Percentiles rank a stretch among this genome's conserved stretches.
Evolutionary conservation across 2,329 filamentous ascomycete genomes (phyloP).

Genomic region (Lachnellula suecica): DNA sequence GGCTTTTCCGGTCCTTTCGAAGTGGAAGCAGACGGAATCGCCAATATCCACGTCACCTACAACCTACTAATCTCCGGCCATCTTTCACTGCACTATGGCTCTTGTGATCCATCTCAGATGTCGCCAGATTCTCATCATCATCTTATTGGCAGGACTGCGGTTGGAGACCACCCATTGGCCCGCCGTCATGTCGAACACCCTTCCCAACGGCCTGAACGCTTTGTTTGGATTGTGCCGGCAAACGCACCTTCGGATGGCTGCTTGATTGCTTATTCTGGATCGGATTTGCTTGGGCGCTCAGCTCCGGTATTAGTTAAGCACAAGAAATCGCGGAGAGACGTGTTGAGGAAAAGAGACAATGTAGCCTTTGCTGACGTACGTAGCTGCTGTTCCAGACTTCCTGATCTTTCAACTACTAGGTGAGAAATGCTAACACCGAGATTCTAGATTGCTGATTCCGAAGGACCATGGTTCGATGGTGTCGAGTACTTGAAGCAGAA

Average conservation of each 20-base stretch:
- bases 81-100: constrained; percentile 17
- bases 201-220: constrained; percentile 39
- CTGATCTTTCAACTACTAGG: too few species aligned
- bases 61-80: constrained; percentile 1
- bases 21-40: constrained; percentile 5
- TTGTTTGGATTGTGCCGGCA: constrained; percentile 39
- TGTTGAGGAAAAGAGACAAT: background rate
- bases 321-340: constrained; percentile 2
- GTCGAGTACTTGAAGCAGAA: constrained; percentile 57
- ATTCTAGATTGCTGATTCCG: constrained; percentile 18
- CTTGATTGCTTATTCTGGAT: constrained; percentile 35
- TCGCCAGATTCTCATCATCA: constrained; percentile 4
- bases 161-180: constrained; percentile 37
- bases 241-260: constrained; percentile 33
- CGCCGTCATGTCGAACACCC: constrained; percentile 36
- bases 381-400: background rate
- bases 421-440: too few species aligned
- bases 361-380: constrained; percentile 6
- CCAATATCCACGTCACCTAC: constrained; percentile 10
- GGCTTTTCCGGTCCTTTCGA: background rate
- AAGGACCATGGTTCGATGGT: constrained; percentile 65
- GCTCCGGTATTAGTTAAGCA: constrained; percentile 11
- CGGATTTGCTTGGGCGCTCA: constrained; percentile 20
- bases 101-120: background rate
- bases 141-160: constrained; percentile 14